Base-by-base conservation (phyloP, 345 rosid genomes). In the Moricandia arvensis region DNA sequence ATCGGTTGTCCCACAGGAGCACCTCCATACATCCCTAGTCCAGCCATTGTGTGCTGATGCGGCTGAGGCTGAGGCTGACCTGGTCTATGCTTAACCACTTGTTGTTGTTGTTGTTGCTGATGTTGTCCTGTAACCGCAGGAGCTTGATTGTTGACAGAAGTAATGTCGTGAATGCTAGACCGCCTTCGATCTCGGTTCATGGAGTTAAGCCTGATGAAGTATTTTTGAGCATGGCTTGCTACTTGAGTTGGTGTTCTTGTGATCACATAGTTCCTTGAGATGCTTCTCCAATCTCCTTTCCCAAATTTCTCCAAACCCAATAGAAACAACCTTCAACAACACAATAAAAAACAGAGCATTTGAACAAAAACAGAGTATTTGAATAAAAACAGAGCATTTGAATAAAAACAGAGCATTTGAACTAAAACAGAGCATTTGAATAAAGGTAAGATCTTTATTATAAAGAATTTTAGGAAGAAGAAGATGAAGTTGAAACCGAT, bases 241-340 rank as follows among this genome's bases (percentile, higher is more conserved):
- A 93, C 98, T 79, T 93, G 98, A 5, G 98, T 91, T 0, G 98
- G 98, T 1, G 98, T 93, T 74, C 98, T 88, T 63, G 98, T 88
- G 61, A 87, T 83, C 21, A 93, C 98, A 66, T 84, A 91, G 81
- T 89, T 91, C 69, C 98, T 87, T 8, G 98, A 89, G 72, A 93
- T 93, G 91, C 96, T 93, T 75, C 97, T 89, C 98, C 98, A 93
- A 78, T 93, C 98, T 61, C 98, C 98, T 85, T 93, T 93, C 57
- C 98, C 98, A 59, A 88, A 93, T 65, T 93, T 93, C 74, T 89
- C 96, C 47, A 93, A 83, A 65, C 98, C 98, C 47, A 93, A 83
- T 16, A 93, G 81, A 83, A 93, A 93, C 67, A 91, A 78, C 89
- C 98, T 93, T 81, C 66, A 75, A 65, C 8, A 61, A 11, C 15